These are phyloP conservation scores for Annulohypoxylon moriforme DNA, from an alignment of 495 filamentous ascomycete species.

Conservation along the genomic window DNA sequence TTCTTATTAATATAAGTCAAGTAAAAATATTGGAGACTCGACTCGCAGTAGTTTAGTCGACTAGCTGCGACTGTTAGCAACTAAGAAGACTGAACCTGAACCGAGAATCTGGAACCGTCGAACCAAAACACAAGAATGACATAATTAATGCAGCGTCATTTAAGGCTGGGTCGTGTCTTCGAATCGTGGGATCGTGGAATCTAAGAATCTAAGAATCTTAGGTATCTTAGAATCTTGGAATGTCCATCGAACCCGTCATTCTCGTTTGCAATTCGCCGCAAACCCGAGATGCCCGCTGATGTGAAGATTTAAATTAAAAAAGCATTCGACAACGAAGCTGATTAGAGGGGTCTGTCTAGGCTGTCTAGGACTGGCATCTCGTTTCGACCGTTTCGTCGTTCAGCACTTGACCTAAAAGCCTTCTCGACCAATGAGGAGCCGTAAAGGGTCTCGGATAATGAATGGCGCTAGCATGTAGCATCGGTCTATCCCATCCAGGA, in stretches of 20 bases:
- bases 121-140: conserved; percentile 24
- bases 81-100: conserved; percentile 34
- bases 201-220: not conserved
- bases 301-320: conserved; percentile 16
- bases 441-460: conserved; percentile 39
- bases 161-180: conserved; percentile 20
- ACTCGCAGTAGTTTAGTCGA: conserved; percentile 11
- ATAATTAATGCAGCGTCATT: conserved; percentile 31
- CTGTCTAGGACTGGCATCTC: conserved; percentile 32
- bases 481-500: conserved; percentile 29
- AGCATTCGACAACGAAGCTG: conserved; percentile 5
- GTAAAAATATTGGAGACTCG: conserved; percentile 9
- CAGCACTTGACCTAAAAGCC: conserved; percentile 7
- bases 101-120: conserved; percentile 36
- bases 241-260: conserved; percentile 6
- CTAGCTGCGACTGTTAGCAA: conserved; percentile 24
- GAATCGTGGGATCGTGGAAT: not conserved
- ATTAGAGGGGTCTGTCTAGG: not conserved
- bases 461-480: conserved; percentile 37
- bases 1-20: conserved; percentile 23
- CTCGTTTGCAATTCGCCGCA: not conserved
- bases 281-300: conserved; percentile 11
- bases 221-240: not conserved
- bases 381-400: conserved; percentile 36
- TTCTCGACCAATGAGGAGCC: conserved; percentile 24